Percentiles rank a stretch among this genome's conserved stretches.
Conservation (phyloP, 768 basidiomycete genomes). For the Psilocybe cyanescens region DNA sequence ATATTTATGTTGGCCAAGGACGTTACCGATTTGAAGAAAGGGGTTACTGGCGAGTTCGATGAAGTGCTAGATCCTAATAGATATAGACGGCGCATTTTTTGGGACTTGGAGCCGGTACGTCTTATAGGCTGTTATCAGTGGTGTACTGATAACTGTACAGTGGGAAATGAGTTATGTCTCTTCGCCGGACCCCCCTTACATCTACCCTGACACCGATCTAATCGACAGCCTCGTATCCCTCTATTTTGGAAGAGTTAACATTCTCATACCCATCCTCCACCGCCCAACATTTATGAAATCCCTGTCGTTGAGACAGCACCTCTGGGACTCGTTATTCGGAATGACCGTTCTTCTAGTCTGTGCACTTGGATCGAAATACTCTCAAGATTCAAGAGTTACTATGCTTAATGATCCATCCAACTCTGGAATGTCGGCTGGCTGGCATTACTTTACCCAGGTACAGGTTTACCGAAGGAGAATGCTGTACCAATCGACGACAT, state of each 20-base stretch:
- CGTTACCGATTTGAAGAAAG: not conserved
- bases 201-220: conserved; percentile 55
- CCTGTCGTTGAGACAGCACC: conserved; percentile 49
- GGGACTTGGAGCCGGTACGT: conserved; percentile 34
- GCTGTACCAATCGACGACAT: conserved; percentile 58
- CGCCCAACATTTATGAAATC: conserved; percentile 64
- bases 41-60: not conserved
- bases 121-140: not conserved
- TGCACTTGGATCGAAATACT: conserved; percentile 61
- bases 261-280: conserved; percentile 65
- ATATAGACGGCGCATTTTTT: conserved; percentile 29
- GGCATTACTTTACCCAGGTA: conserved; percentile 65
- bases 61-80: conserved; percentile 11
- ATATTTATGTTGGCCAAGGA: not conserved
- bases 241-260: conserved; percentile 60
- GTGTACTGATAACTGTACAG: conserved; percentile 21
- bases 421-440: conserved; percentile 50
- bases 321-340: conserved; percentile 53
- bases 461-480: conserved; percentile 61
- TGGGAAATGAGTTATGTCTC: conserved; percentile 37
- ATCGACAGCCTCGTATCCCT: conserved; percentile 50
- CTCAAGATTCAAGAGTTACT: conserved; percentile 50
- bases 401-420: conserved; percentile 33
- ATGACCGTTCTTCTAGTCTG: conserved; percentile 64
- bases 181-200: conserved; percentile 29